Percentiles rank a stretch among this genome's conserved stretches.
Evolutionary conservation across 768 basidiomycete genomes (phyloP).

Genomic region (Mrakia blollopis): DNA sequence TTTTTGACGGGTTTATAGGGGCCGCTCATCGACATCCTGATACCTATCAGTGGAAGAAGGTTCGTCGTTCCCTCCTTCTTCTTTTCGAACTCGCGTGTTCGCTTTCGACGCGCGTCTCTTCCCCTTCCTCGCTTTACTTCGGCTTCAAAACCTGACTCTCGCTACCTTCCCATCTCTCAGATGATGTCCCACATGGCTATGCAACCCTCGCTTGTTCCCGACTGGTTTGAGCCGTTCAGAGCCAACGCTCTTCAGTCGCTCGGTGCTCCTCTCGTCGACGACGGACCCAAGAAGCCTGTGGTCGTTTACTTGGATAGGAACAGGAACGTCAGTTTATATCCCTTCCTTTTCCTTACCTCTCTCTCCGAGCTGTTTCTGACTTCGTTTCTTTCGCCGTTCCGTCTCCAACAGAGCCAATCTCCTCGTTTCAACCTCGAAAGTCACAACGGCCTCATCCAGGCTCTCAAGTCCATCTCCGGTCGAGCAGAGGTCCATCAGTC

Average conservation of each 20-base stretch:
- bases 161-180: not conserved
- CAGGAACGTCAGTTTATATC: constrained; percentile 31
- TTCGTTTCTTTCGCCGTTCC: too few species aligned
- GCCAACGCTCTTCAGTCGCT: not conserved
- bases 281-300: constrained; percentile 36
- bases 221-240: constrained; percentile 20
- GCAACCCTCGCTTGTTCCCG: not conserved
- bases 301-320: constrained; percentile 42
- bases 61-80: not conserved
- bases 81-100: not conserved
- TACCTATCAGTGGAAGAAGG: constrained; percentile 16
- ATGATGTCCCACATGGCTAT: constrained; percentile 4
- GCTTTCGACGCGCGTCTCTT: not conserved
- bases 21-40: constrained; percentile 4
- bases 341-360: not conserved
- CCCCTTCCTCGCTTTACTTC: not conserved
- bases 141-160: not conserved
- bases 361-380: not conserved
- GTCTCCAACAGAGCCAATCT: constrained; percentile 37
- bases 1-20: not conserved
- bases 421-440: constrained; percentile 35
- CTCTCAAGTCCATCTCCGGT: constrained; percentile 38
- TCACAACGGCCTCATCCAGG: constrained; percentile 38
- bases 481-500: constrained; percentile 42
- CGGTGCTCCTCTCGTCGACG: constrained; percentile 21